A percentile compares a stretch with the other conserved stretches of the same genome.
These are phyloP conservation scores for Leishmania turanica DNA, from an alignment of 208 protist species.

Conservation along the genomic window DNA sequence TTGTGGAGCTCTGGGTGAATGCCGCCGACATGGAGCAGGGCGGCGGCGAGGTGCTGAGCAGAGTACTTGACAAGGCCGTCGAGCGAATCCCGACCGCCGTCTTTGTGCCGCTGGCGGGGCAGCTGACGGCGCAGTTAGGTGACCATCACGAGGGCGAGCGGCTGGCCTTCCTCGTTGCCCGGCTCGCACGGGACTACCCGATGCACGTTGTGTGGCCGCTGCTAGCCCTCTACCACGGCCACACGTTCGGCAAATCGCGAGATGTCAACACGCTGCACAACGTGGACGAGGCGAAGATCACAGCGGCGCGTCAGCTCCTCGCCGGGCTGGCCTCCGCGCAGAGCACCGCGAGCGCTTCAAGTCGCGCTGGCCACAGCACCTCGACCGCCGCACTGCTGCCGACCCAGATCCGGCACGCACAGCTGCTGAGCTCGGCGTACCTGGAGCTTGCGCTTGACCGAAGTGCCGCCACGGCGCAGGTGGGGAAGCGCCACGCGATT, in stretches of 20 bases:
- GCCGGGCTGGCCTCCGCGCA: not conserved
- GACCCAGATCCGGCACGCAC: slow-evolving; percentile 43
- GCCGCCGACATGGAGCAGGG: slow-evolving; percentile 20
- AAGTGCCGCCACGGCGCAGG: slow-evolving; percentile 12
- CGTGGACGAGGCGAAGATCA: slow-evolving; percentile 29
- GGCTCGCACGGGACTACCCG: slow-evolving; percentile 60
- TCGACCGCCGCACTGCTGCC: not conserved
- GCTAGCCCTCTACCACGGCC: slow-evolving; percentile 68
- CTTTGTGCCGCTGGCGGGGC: slow-evolving; percentile 69
- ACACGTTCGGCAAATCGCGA: slow-evolving; percentile 44
- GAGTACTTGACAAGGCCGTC: slow-evolving; percentile 57
- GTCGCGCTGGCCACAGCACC: not conserved
- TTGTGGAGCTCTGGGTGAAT: slow-evolving; percentile 77
- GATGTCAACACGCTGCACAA: slow-evolving; percentile 24
- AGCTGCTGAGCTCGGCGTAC: slow-evolving; percentile 73
- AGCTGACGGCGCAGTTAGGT: slow-evolving; percentile 73
- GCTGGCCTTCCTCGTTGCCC: slow-evolving; percentile 45
- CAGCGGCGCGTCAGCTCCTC: slow-evolving; percentile 20
- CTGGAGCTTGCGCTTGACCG: slow-evolving; percentile 76
- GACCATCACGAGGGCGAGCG: slow-evolving; percentile 15
- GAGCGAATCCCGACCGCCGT: slow-evolving; percentile 48
- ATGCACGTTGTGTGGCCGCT: slow-evolving; percentile 70
- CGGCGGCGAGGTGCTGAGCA: slow-evolving; percentile 21
- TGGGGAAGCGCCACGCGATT: slow-evolving; percentile 32
- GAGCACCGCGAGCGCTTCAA: not conserved